Percentiles rank a stretch among this genome's conserved stretches.
These are phyloP conservation scores for Clohesyomyces aquaticus DNA, from an alignment of 495 filamentous ascomycete genomes.

Conservation along the genomic window DNA sequence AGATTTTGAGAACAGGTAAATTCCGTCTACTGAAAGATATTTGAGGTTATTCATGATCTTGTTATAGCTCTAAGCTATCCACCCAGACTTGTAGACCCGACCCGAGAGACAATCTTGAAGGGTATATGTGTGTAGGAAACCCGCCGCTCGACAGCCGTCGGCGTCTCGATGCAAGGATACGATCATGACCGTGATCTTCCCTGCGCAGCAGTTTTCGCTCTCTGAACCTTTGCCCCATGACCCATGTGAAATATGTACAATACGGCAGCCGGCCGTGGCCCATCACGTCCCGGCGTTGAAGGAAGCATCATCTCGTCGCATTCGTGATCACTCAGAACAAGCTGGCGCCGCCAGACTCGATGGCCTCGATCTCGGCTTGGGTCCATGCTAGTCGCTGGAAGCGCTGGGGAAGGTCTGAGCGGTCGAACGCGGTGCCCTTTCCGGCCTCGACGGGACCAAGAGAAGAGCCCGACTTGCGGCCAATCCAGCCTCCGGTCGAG, in stretches of 20 bases:
- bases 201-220: not conserved
- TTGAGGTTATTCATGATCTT: not conserved
- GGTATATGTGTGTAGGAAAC: constrained; percentile 15
- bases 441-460: constrained; percentile 72
- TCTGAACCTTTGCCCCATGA: not conserved
- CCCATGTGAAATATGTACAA: not conserved
- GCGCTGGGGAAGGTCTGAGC: constrained; percentile 78
- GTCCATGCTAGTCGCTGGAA: constrained; percentile 76
- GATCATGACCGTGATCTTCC: not conserved
- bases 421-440: constrained; percentile 82
- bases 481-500: constrained; percentile 59
- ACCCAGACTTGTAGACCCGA: not conserved
- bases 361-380: constrained; percentile 86
- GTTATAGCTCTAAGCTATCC: not conserved
- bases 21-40: not conserved
- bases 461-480: constrained; percentile 64
- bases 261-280: not conserved
- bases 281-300: constrained; percentile 5
- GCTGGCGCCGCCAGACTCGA: constrained; percentile 89
- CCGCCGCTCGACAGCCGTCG: too few species aligned
- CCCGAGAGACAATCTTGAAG: constrained; percentile 18
- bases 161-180: not conserved
- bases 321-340: constrained; percentile 51
- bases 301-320: not conserved
- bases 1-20: too few species aligned